phyloP scores from a whole-genome alignment of 164 flowering plant genomes.

The Berberis vulgaris region DNA sequence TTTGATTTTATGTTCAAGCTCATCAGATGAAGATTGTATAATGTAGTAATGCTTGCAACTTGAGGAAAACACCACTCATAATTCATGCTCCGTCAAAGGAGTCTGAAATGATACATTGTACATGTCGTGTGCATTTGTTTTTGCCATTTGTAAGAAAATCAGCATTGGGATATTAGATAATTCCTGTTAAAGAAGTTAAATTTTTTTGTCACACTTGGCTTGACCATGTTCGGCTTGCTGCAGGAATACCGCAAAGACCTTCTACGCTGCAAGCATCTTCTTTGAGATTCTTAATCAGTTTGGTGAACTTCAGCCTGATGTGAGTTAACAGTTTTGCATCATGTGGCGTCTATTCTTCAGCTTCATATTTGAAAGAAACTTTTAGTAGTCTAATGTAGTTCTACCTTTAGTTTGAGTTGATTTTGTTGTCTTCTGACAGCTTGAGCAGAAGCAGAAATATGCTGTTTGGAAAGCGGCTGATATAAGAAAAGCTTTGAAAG shows the following conservation, averaged over 20 bases:
- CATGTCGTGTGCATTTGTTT: neutral
- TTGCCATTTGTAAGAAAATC: neutral
- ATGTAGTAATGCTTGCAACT: no score
- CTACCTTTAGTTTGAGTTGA: neutral
- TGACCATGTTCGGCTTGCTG: slow-evolving; percentile 5
- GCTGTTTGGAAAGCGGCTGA: slow-evolving; percentile 99
- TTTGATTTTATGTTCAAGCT: no score
- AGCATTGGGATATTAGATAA: neutral
- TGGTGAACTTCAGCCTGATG: slow-evolving; percentile 89
- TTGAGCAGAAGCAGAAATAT: slow-evolving; percentile 95
- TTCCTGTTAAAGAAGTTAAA: neutral
- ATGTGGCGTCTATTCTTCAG: neutral
- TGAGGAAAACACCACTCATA: no score
- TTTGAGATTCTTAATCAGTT: slow-evolving; percentile 92
- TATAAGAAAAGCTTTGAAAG: slow-evolving; percentile 92
- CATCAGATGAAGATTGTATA: no score
- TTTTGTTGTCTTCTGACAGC: slow-evolving; percentile 30
- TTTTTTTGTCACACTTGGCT: neutral
- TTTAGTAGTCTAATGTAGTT: neutral
- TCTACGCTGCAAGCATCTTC: slow-evolving; percentile 99
- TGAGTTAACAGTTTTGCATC: slow-evolving; percentile 29
- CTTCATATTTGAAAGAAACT: neutral
- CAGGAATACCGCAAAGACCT: slow-evolving; percentile 95
- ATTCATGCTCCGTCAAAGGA: no score
- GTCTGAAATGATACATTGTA: no score